Evolutionary conservation across 2,329 filamentous ascomycete genomes (phyloP).

Genomic region (Dothideomycetes sp.): DNA sequence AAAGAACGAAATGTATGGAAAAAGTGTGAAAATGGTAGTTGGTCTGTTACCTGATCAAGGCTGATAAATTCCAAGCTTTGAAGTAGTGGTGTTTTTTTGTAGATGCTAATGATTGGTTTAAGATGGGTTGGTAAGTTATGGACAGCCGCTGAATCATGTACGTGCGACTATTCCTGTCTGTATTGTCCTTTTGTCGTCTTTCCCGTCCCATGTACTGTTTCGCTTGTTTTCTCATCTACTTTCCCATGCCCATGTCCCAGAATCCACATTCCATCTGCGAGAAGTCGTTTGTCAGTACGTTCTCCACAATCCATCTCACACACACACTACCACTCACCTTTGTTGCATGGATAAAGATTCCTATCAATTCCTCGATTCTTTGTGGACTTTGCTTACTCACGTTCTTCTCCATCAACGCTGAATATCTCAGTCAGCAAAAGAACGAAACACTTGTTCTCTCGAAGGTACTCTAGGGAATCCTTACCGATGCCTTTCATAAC

Average conservation of each 20-base stretch:
- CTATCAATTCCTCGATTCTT: slow-evolving; percentile 71
- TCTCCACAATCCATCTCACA: not conserved
- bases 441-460: too few species aligned
- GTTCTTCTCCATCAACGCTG: slow-evolving; percentile 67
- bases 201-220: too few species aligned
- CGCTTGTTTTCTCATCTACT: not conserved
- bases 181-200: too few species aligned
- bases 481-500: slow-evolving; percentile 61
- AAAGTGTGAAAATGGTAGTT: too few species aligned
- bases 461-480: slow-evolving; percentile 23
- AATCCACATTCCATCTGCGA: slow-evolving; percentile 62
- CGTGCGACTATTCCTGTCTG: too few species aligned
- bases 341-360: slow-evolving; percentile 81
- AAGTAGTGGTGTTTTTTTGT: too few species aligned
- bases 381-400: slow-evolving; percentile 62
- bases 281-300: not conserved
- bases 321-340: slow-evolving; percentile 45
- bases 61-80: too few species aligned
- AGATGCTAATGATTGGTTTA: too few species aligned
- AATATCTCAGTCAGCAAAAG: not conserved
- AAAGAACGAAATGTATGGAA: too few species aligned
- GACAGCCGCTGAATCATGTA: too few species aligned
- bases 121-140: too few species aligned
- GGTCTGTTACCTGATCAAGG: too few species aligned
- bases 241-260: slow-evolving; percentile 57